Evolutionary conservation across 2,329 filamentous ascomycete genomes (phyloP).

Genomic region (Phaeomoniella chlamydospora): DNA sequence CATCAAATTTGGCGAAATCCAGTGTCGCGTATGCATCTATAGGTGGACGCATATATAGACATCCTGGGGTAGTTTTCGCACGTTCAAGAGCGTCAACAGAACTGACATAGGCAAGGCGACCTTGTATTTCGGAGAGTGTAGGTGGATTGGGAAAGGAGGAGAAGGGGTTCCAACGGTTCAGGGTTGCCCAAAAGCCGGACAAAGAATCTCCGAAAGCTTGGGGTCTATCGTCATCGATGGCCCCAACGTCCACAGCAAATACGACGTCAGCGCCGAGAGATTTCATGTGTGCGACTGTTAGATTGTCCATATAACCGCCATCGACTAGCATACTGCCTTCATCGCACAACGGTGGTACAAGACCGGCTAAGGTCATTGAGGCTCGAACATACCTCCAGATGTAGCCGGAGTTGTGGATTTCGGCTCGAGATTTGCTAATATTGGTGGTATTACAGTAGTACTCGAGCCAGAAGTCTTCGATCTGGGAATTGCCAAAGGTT

Average conservation of each 20-base stretch:
- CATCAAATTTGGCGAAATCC: conserved; percentile 95
- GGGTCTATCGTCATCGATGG: conserved; percentile 79
- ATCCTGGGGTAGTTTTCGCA: conserved; percentile 80
- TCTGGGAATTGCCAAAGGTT: conserved; percentile 89
- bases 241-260: conserved; percentile 89
- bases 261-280: conserved; percentile 83
- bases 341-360: conserved; percentile 87
- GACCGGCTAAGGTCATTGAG: conserved; percentile 88
- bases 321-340: conserved; percentile 95
- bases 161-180: conserved; percentile 96
- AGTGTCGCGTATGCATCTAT: conserved; percentile 87
- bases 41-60: conserved; percentile 90
- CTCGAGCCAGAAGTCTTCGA: conserved; percentile 97
- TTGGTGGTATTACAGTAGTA: conserved; percentile 99
- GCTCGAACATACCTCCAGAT: conserved; percentile 95
- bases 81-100: conserved; percentile 88
- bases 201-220: conserved; percentile 89
- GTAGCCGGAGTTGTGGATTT: conserved; percentile 92
- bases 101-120: conserved; percentile 82
- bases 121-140: conserved; percentile 90
- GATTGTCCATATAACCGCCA: conserved; percentile 91
- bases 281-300: conserved; percentile 97
- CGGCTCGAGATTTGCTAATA: conserved; percentile 81
- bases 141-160: conserved; percentile 80
- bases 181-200: conserved; percentile 84